Evolutionary conservation across 768 basidiomycete species (phyloP), one percentile per base, ranked within the genome.

Genomic region (Holtermannia corniformis): DNA sequence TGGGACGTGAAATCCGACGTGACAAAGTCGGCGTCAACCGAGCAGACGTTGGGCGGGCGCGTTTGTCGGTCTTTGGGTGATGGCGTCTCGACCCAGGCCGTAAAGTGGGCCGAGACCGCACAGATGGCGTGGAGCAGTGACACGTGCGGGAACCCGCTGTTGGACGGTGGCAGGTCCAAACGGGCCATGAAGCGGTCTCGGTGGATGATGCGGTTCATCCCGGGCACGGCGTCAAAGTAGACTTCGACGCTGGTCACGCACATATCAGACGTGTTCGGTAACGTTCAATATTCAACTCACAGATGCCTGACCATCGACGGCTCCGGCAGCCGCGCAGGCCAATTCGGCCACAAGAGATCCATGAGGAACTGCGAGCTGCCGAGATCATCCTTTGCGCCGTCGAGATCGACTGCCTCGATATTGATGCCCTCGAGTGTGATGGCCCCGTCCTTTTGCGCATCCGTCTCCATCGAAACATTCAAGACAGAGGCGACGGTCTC

Each of bases 101-200:
- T 87, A 59, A 87, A 87, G 20, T 83, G 73, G 52, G 85, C 82
- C 14, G 84, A 83, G 28, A 83, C 76, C 1, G 86, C 87, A 70
- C 87, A 88, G 47, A 92, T 85, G n/a, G 86, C 86, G 64, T 92
- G 88, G 0, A 92, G 77, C 40, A 89, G 72, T 7, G 83, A 78
- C 4, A 78, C 66, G 26, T 78, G 76, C 5, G 89, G 89, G 62
- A 88, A 92, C 52, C 82, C 80, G 3, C 81, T 78, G 58, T 87
- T 83, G 21, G 75, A 78, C 0, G 84, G 83, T 0, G 84, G 79
- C 3, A 86, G 73, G 0, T 78, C 72, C 41, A 90, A 77, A 0
- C 81, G 76, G 11, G 79, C 73, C 68, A 86, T 75, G 60, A 91
- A 86, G 23, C 77, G 80, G 0, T 81, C 70, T 2, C 73, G 75